A percentile compares a stretch with the other conserved stretches of the same genome.
phyloP scores from a whole-genome alignment of 2,329 filamentous ascomycete species.

The Stagonosporopsis tanaceti region DNA sequence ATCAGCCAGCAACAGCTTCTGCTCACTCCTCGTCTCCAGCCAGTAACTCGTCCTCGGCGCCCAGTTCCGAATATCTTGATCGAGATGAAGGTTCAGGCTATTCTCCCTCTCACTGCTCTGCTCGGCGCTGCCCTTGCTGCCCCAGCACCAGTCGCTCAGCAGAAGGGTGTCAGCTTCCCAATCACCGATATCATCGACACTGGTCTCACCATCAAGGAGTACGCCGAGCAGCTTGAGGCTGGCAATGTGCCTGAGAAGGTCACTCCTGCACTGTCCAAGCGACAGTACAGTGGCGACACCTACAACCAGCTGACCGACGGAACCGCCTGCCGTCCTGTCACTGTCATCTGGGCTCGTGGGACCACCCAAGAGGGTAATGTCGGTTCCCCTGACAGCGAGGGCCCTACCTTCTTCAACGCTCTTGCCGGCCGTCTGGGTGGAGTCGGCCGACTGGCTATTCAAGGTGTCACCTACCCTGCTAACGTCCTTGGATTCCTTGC shows the following conservation, averaged over 20 bases:
- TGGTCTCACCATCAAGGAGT: slow-evolving; percentile 36
- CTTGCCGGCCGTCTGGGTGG: slow-evolving; percentile 53
- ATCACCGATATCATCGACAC: slow-evolving; percentile 37
- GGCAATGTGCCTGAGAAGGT: slow-evolving; percentile 13
- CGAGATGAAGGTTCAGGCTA: slow-evolving; percentile 33
- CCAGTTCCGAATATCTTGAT: background rate
- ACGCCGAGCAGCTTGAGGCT: slow-evolving; percentile 32
- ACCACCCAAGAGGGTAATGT: slow-evolving; percentile 63
- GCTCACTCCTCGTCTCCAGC: background rate
- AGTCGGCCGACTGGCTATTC: slow-evolving; percentile 56
- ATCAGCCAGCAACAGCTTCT: slow-evolving; percentile 4
- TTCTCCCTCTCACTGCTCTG: slow-evolving; percentile 30
- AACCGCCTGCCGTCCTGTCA: slow-evolving; percentile 55
- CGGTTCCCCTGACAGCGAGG: slow-evolving; percentile 54
- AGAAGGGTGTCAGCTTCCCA: slow-evolving; percentile 33
- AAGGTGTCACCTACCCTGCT: slow-evolving; percentile 64
- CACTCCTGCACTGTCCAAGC: slow-evolving; percentile 19
- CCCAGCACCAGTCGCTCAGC: slow-evolving; percentile 17
- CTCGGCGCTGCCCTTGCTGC: slow-evolving; percentile 26
- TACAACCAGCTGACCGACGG: slow-evolving; percentile 44
- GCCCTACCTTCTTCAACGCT: slow-evolving; percentile 59
- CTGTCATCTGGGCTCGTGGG: slow-evolving; percentile 64
- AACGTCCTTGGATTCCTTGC: slow-evolving; percentile 53
- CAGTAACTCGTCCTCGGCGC: background rate
- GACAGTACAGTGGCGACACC: slow-evolving; percentile 31